These are phyloP conservation scores for Cucurbitaria berberidis DNA, from an alignment of 2,329 filamentous ascomycete species.

Conservation along the genomic window DNA sequence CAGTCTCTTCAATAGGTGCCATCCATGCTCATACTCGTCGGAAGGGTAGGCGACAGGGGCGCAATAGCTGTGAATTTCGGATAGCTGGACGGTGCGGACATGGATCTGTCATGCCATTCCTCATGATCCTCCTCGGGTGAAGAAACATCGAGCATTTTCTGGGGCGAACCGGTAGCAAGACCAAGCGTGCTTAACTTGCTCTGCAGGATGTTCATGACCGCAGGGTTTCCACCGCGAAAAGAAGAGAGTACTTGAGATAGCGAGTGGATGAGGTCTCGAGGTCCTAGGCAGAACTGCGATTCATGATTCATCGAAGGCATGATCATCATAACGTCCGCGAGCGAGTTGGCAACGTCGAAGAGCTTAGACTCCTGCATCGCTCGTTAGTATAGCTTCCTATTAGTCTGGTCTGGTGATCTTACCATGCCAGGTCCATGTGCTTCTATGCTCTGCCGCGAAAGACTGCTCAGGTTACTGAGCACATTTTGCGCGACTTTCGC, in stretches of 20 bases:
- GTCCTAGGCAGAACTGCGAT: constrained; percentile 38
- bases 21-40: constrained; percentile 26
- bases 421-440: constrained; percentile 48
- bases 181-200: constrained; percentile 39
- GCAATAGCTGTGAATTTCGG: constrained; percentile 6
- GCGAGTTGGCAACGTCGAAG: constrained; percentile 45
- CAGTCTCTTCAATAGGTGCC: not conserved
- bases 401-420: not conserved
- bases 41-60: constrained; percentile 19
- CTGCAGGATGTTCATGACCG: constrained; percentile 43
- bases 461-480: constrained; percentile 35
- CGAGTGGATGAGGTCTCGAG: constrained; percentile 43
- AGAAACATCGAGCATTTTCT: constrained; percentile 38
- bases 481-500: constrained; percentile 45
- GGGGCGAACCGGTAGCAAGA: constrained; percentile 35
- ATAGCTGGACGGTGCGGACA: constrained; percentile 25
- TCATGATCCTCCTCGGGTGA: constrained; percentile 42
- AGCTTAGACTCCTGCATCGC: constrained; percentile 40
- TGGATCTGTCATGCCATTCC: constrained; percentile 28
- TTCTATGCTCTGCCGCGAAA: constrained; percentile 42
- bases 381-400: not conserved
- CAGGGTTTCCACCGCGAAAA: constrained; percentile 44
- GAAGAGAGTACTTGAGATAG: constrained; percentile 37
- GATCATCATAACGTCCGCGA: constrained; percentile 47
- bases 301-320: constrained; percentile 42